These are phyloP conservation scores for Cynanchum wilfordii DNA, from an alignment of 257 asterid genomes.

Conservation along the genomic window DNA sequence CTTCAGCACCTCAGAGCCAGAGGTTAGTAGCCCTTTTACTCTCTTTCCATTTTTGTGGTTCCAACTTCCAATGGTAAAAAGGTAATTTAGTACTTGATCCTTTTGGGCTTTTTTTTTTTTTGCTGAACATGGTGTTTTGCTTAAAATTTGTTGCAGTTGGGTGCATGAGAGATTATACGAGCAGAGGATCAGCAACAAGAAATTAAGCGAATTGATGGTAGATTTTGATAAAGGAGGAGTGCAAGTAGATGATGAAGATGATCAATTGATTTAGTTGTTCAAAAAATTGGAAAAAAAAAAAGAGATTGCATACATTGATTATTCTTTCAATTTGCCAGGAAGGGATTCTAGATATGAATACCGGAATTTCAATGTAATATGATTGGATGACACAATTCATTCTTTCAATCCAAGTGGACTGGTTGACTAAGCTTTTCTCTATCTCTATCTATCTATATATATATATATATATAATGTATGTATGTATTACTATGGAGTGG, in stretches of 20 bases:
- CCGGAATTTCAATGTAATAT: too few relatives aligned
- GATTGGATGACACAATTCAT: too few relatives aligned
- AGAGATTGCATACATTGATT: too few relatives aligned
- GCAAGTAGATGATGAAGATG: conserved; percentile 5
- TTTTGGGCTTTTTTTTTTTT: neutral
- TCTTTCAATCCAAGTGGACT: neutral
- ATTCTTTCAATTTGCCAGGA: too few relatives aligned
- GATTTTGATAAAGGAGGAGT: conserved; percentile 35
- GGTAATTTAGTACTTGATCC: neutral
- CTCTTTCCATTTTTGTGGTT: too few relatives aligned
- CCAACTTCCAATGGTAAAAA: too few relatives aligned
- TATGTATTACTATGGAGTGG: too few relatives aligned
- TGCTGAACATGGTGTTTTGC: neutral
- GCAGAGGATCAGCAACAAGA: conserved; percentile 71
- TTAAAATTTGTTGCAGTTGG: conserved; percentile 29
- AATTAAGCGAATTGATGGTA: conserved; percentile 60
- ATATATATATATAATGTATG: too few relatives aligned
- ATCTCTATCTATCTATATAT: too few relatives aligned
- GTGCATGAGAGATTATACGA: conserved; percentile 42
- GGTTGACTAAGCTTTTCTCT: neutral
- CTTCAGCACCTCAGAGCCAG: conserved; percentile 7
- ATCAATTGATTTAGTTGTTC: neutral
- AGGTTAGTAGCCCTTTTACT: neutral
- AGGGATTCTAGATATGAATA: too few relatives aligned
- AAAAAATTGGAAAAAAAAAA: too few relatives aligned